These are phyloP conservation scores for Durotheca rogersii DNA, from an alignment of 495 filamentous ascomycete species.

Conservation along the genomic window DNA sequence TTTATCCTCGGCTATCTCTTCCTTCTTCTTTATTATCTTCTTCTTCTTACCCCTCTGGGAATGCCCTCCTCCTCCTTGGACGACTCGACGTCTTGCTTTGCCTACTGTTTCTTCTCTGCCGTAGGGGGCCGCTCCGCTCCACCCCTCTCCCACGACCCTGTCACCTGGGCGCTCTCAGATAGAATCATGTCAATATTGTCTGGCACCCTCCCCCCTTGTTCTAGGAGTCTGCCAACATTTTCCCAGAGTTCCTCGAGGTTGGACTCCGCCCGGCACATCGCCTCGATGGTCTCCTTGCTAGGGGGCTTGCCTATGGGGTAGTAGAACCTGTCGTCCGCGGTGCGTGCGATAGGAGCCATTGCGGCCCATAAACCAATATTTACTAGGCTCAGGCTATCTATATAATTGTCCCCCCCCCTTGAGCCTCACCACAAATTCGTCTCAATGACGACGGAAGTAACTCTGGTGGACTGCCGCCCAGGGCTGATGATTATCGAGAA, in stretches of 20 bases:
- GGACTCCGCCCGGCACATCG: not conserved
- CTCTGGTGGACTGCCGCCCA: not conserved
- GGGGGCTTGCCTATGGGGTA: not conserved
- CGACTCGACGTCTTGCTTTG: not conserved
- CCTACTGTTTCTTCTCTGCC: too few species aligned
- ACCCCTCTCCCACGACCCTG: too few species aligned
- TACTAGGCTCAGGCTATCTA: not conserved
- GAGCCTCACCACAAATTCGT: too few species aligned
- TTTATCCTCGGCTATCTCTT: too few species aligned
- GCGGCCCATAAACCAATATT: not conserved
- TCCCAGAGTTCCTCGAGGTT: slow-evolving; percentile 9
- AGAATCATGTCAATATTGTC: too few species aligned
- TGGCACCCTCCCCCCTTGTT: too few species aligned
- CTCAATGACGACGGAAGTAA: not conserved
- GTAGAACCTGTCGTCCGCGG: not conserved
- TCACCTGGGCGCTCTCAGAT: too few species aligned
- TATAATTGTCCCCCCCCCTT: too few species aligned
- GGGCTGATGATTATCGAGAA: not conserved
- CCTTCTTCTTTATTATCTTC: slow-evolving; percentile 4
- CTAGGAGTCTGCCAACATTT: too few species aligned
- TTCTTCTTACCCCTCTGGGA: not conserved
- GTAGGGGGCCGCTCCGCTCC: too few species aligned
- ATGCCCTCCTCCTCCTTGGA: not conserved
- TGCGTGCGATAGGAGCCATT: not conserved
- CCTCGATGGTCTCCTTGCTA: not conserved